Conservation (phyloP, 2,329 filamentous ascomycete genomes). For the Dactylellina drechsleri region DNA sequence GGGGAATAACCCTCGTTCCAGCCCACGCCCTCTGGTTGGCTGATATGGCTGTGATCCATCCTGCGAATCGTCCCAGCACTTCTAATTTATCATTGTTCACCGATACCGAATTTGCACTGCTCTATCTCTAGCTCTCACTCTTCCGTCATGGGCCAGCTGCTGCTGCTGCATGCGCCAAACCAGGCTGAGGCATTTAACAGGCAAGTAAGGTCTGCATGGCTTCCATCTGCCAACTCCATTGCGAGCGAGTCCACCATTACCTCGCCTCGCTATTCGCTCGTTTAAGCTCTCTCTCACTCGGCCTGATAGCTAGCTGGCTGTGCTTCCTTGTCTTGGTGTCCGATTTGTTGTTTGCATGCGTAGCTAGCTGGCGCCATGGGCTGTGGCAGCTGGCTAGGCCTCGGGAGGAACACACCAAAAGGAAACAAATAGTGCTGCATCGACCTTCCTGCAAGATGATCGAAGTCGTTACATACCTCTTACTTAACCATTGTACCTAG, state of each 20-base stretch:
- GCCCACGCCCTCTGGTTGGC: constrained; percentile 34
- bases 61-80: constrained; percentile 43
- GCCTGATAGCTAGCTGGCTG: no score
- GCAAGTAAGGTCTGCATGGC: constrained; percentile 15
- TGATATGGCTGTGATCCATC: not conserved
- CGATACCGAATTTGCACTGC: no score
- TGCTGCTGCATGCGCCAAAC: constrained; percentile 40
- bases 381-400: no score
- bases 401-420: no score
- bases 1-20: constrained; percentile 27
- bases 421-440: no score
- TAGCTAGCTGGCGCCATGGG: not conserved
- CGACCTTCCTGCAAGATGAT: constrained; percentile 43
- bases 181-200: constrained; percentile 54
- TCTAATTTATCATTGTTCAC: constrained; percentile 18
- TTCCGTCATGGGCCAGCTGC: not conserved
- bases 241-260: not conserved
- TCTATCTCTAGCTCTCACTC: not conserved
- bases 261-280: constrained; percentile 33
- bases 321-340: not conserved
- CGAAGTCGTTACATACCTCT: constrained; percentile 35
- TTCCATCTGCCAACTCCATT: not conserved
- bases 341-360: not conserved
- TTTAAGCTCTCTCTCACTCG: constrained; percentile 16
- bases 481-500: constrained; percentile 9